These are phyloP conservation scores for Malbranchea zuffiana DNA, from an alignment of 2,329 filamentous ascomycete genomes.

Conservation along the genomic window DNA sequence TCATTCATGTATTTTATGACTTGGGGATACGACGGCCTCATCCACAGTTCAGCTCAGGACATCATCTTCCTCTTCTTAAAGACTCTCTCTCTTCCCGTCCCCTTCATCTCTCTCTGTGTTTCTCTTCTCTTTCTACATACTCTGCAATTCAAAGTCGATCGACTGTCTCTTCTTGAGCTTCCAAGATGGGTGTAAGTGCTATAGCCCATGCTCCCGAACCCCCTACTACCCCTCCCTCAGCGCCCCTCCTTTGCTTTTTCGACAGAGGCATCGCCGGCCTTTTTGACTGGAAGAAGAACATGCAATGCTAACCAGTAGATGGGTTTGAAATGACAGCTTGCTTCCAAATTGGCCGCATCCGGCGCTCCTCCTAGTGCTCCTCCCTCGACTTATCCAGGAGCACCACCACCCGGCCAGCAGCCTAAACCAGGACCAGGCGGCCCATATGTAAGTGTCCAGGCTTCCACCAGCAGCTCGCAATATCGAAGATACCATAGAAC, in stretches of 20 bases:
- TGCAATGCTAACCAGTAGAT: conserved; percentile 7
- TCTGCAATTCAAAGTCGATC: neutral
- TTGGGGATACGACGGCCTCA: neutral
- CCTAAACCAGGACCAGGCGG: conserved; percentile 25
- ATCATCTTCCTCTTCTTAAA: neutral
- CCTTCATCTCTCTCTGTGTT: neutral
- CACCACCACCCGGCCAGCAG: conserved; percentile 20
- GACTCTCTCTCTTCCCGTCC: neutral
- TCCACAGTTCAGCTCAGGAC: neutral
- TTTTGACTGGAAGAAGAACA: neutral
- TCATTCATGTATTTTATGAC: conserved; percentile 5
- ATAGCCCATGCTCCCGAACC: too few relatives aligned
- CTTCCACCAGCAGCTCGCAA: neutral
- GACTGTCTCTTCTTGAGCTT: neutral
- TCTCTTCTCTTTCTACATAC: neutral
- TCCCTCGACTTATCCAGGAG: conserved; percentile 22
- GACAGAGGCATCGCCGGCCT: neutral
- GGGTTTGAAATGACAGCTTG: conserved; percentile 19
- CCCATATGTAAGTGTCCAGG: conserved; percentile 44
- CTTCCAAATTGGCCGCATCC: conserved; percentile 29
- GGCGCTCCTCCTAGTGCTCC: conserved; percentile 26
- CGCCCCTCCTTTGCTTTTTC: conserved; percentile 3
- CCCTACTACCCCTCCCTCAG: neutral
- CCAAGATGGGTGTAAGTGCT: conserved; percentile 20
- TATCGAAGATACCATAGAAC: neutral